A percentile compares a stretch with the other conserved stretches of the same genome.
These are phyloP conservation scores for Aspergillus tubingensis DNA, from an alignment of 2,329 filamentous ascomycete species.

Conservation along the genomic window DNA sequence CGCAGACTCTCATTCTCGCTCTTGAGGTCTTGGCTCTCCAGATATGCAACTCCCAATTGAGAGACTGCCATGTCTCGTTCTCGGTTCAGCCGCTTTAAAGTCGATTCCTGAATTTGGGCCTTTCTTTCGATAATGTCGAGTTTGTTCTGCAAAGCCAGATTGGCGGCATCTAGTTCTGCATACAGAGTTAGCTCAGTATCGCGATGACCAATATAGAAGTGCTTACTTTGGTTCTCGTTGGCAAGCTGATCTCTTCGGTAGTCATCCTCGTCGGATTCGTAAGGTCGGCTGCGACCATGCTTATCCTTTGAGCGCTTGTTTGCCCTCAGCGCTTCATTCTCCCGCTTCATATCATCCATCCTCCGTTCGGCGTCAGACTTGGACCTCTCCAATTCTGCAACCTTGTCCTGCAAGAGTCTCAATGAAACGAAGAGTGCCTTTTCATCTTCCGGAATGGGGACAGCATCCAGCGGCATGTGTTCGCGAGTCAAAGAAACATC, in stretches of 20 bases:
- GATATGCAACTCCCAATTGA: slow-evolving; percentile 59
- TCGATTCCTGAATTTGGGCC: slow-evolving; percentile 54
- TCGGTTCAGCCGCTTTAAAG: slow-evolving; percentile 55
- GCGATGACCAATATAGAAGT: background rate
- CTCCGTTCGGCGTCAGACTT: slow-evolving; percentile 54
- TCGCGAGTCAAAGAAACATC: slow-evolving; percentile 35
- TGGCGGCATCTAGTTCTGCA: slow-evolving; percentile 53
- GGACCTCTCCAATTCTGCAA: slow-evolving; percentile 58
- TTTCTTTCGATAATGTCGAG: slow-evolving; percentile 59
- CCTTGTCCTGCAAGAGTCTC: slow-evolving; percentile 59
- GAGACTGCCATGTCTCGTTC: slow-evolving; percentile 61
- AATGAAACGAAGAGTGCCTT: slow-evolving; percentile 64
- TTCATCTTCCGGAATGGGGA: slow-evolving; percentile 62
- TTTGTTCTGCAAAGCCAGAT: slow-evolving; percentile 57
- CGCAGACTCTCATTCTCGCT: slow-evolving; percentile 40
- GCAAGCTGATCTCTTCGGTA: slow-evolving; percentile 37
- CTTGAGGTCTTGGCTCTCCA: slow-evolving; percentile 51
- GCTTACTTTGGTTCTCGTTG: slow-evolving; percentile 44
- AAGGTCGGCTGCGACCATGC: slow-evolving; percentile 33
- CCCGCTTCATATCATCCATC: slow-evolving; percentile 54
- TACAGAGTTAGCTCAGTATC: slow-evolving; percentile 25
- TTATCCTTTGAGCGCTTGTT: slow-evolving; percentile 44
- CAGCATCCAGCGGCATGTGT: slow-evolving; percentile 54
- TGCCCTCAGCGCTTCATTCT: slow-evolving; percentile 54
- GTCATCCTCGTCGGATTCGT: slow-evolving; percentile 50